These are phyloP conservation scores for Tricholoma terreum DNA, from an alignment of 768 basidiomycete genomes.

Conservation along the genomic window DNA sequence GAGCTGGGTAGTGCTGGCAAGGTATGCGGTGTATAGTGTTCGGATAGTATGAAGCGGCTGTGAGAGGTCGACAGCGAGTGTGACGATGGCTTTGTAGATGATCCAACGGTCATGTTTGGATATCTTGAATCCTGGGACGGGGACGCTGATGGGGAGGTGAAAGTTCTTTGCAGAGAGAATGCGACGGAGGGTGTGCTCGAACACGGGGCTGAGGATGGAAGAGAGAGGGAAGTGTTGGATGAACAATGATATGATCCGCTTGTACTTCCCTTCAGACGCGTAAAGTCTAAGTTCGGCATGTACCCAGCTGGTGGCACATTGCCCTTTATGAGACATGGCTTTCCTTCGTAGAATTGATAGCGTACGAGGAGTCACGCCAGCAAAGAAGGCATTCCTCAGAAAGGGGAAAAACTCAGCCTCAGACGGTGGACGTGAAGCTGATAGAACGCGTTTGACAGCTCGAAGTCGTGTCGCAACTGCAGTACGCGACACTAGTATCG, in stretches of 20 bases:
- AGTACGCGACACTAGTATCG: slow-evolving; percentile 1
- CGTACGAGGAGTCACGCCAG: slow-evolving; percentile 3
- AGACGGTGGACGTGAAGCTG: background rate
- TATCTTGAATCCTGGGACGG: background rate
- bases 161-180: background rate
- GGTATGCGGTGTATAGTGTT: slow-evolving; percentile 10
- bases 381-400: slow-evolving; percentile 4
- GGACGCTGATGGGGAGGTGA: background rate
- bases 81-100: slow-evolving; percentile 13
- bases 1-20: background rate
- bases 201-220: slow-evolving; percentile 2
- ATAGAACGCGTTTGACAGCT: slow-evolving; percentile 2
- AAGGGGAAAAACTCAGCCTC: background rate
- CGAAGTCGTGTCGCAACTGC: slow-evolving; percentile 6
- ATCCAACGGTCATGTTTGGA: slow-evolving; percentile 8
- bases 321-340: slow-evolving; percentile 1
- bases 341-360: slow-evolving; percentile 5
- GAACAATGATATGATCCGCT: slow-evolving; percentile 9
- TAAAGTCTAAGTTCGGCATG: slow-evolving; percentile 7
- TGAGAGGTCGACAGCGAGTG: slow-evolving; percentile 7
- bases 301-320: slow-evolving; percentile 7
- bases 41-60: slow-evolving; percentile 5
- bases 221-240: background rate
- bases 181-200: background rate
- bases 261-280: slow-evolving; percentile 5